Conservation (phyloP, 495 filamentous ascomycete genomes). For the Penicillium soppii region DNA sequence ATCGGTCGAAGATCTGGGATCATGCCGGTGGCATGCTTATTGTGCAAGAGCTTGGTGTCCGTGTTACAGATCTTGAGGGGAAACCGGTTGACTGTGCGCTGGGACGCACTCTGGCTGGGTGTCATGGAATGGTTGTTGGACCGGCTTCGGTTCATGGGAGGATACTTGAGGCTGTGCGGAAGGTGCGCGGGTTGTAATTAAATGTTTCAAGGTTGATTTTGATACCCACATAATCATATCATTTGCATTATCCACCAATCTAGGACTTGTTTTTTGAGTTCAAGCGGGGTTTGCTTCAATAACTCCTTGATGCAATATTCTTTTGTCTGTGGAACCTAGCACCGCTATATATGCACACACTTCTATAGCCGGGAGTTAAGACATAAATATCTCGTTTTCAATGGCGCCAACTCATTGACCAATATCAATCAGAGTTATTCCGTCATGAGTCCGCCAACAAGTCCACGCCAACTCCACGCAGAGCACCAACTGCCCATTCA, state of each 20-base stretch:
- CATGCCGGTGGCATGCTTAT: slow-evolving; percentile 69
- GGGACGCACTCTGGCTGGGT: slow-evolving; percentile 38
- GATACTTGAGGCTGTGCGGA: slow-evolving; percentile 38
- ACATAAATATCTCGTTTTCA: too few relatives aligned
- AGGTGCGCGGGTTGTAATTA: slow-evolving; percentile 6
- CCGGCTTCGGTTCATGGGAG: slow-evolving; percentile 36
- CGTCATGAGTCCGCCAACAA: slow-evolving; percentile 48
- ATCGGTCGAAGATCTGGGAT: slow-evolving; percentile 69
- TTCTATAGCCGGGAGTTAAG: too few relatives aligned
- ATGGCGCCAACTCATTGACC: too few relatives aligned
- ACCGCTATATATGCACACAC: background rate
- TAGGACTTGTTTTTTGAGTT: too few relatives aligned
- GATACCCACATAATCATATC: slow-evolving; percentile 9
- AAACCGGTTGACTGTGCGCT: slow-evolving; percentile 37
- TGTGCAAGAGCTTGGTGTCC: slow-evolving; percentile 62
- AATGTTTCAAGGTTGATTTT: background rate
- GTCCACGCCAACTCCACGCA: slow-evolving; percentile 83
- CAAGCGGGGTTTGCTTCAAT: background rate
- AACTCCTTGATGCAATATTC: too few relatives aligned
- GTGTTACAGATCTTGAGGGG: slow-evolving; percentile 61
- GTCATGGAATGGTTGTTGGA: slow-evolving; percentile 47
- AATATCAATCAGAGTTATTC: background rate
- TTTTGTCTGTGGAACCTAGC: too few relatives aligned
- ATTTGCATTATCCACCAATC: background rate
- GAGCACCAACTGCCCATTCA: slow-evolving; percentile 80